A percentile compares a stretch with the other conserved stretches of the same genome.
phyloP scores from a whole-genome alignment of 2,329 filamentous ascomycete genomes.

The Cadophora malorum region DNA sequence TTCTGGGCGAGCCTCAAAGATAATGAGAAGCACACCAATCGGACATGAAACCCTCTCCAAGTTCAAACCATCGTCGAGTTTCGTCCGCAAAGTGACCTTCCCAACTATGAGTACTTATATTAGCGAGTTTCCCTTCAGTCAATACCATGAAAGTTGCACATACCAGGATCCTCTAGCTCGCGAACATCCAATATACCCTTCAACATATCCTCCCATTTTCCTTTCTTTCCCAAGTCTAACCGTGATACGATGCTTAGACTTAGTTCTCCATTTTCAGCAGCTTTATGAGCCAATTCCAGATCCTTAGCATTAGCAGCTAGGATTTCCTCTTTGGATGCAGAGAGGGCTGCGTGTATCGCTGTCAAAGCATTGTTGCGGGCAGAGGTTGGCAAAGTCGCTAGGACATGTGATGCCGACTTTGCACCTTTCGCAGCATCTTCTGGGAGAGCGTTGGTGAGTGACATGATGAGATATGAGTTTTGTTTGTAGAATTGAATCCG shows the following conservation, averaged over 20 bases:
- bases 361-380: constrained; percentile 86
- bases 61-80: constrained; percentile 83
- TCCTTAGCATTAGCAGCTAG: constrained; percentile 87
- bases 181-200: constrained; percentile 91
- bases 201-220: constrained; percentile 98
- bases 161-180: constrained; percentile 83
- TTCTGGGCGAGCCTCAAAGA: constrained; percentile 96
- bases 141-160: constrained; percentile 19
- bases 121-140: constrained; percentile 24
- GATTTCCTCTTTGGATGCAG: constrained; percentile 73
- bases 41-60: constrained; percentile 91
- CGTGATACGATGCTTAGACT: constrained; percentile 86
- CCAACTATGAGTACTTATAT: constrained; percentile 65
- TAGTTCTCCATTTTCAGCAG: constrained; percentile 76
- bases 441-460: constrained; percentile 84
- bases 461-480: constrained; percentile 63
- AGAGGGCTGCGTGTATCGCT: constrained; percentile 80
- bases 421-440: constrained; percentile 78
- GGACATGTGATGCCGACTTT: constrained; percentile 79
- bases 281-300: constrained; percentile 74
- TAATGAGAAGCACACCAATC: constrained; percentile 96
- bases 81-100: constrained; percentile 80
- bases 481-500: constrained; percentile 7
- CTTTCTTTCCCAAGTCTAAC: constrained; percentile 82
- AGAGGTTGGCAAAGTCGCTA: constrained; percentile 77